Conservation (phyloP, 2,329 filamentous ascomycete species). For the Apiospora pterosperma region DNA sequence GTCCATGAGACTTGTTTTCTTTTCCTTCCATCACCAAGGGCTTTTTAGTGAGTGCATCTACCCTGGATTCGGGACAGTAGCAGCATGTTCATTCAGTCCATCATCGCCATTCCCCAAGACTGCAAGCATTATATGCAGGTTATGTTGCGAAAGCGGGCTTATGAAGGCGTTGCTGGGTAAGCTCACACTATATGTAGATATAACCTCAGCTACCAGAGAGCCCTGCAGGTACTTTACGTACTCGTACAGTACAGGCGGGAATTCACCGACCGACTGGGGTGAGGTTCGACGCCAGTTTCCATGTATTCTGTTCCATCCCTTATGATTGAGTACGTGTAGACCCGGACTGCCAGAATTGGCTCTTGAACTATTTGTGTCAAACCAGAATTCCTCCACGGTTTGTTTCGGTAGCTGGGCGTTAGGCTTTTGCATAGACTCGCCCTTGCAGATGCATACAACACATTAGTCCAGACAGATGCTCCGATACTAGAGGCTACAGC, state of each 20-base stretch:
- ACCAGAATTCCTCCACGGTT: not conserved
- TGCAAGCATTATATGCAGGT: not conserved
- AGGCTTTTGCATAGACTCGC: not conserved
- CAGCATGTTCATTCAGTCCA: not conserved
- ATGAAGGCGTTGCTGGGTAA: not conserved
- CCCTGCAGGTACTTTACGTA: not conserved
- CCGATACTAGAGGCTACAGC: not conserved
- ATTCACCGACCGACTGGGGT: not conserved
- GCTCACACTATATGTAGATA: not conserved
- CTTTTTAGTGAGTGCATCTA: not conserved
- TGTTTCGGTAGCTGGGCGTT: not conserved
- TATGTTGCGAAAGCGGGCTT: not conserved
- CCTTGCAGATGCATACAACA: conserved; percentile 2
- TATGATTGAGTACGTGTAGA: not conserved
- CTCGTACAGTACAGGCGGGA: no score
- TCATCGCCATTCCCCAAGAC: not conserved
- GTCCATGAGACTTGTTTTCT: not conserved
- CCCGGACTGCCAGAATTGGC: conserved; percentile 1
- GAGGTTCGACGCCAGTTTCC: not conserved
- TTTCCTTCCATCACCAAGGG: not conserved
- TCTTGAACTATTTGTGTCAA: not conserved
- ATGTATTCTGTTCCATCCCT: not conserved
- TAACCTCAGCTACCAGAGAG: not conserved
- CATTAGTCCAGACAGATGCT: not conserved
- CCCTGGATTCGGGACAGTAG: not conserved